Percentiles rank a stretch among this genome's conserved stretches.
Conservation (phyloP, 2,329 filamentous ascomycete species). For the Stachybotrys chartarum region DNA sequence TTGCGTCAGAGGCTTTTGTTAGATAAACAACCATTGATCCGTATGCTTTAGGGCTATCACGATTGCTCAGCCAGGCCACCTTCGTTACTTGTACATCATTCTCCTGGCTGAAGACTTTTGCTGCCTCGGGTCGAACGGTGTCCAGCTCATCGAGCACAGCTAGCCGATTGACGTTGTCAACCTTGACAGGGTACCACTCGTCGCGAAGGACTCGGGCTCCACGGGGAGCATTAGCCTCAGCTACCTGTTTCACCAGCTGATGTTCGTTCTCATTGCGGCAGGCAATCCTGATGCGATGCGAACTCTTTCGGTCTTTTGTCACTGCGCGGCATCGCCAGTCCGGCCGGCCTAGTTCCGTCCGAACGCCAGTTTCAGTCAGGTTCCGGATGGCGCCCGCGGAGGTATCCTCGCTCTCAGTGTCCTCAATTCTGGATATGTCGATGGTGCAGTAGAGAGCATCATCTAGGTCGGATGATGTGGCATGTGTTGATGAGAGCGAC, state of each 20-base stretch:
- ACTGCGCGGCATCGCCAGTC: slow-evolving; percentile 5
- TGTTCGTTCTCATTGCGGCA: slow-evolving; percentile 13
- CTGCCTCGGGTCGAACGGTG: slow-evolving; percentile 5
- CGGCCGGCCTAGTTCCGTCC: slow-evolving; percentile 1
- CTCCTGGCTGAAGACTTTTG: slow-evolving; percentile 12
- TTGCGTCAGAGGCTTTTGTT: slow-evolving; percentile 10
- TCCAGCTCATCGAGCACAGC: slow-evolving; percentile 12
- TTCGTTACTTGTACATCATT: slow-evolving; percentile 15
- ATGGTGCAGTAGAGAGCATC: slow-evolving; percentile 2
- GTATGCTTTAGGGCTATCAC: slow-evolving; percentile 12
- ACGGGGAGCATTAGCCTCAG: slow-evolving; percentile 6
- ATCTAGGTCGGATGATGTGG: no score
- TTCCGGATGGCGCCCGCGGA: neutral
- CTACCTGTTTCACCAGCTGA: slow-evolving; percentile 9
- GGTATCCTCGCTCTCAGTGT: neutral
- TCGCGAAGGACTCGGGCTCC: slow-evolving; percentile 12
- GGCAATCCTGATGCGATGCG: slow-evolving; percentile 6
- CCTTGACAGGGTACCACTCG: slow-evolving; percentile 15
- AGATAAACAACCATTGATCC: slow-evolving; percentile 16
- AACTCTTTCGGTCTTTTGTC: slow-evolving; percentile 2
- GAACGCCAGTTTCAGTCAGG: neutral
- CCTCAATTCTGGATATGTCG: no score
- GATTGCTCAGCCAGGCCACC: slow-evolving; percentile 16
- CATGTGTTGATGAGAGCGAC: no score
- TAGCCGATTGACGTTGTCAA: slow-evolving; percentile 13